Conservation (phyloP, 192 early-diverging fungal genomes). For the Backusella mclennaniae region DNA sequence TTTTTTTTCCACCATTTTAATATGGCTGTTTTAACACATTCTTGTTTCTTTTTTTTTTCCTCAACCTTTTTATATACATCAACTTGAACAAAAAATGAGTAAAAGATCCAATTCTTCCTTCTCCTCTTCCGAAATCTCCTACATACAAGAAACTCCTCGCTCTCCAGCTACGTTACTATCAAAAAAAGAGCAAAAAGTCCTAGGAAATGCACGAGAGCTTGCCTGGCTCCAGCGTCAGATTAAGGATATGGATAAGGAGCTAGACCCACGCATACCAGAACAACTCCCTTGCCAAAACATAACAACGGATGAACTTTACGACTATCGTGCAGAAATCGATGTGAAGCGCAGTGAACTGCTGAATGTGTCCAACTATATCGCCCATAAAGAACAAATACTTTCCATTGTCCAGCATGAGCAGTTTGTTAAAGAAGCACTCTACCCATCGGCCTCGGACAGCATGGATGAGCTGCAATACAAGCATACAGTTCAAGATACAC, state of each 20-base stretch:
- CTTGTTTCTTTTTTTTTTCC: not conserved
- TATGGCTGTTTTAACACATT: no score
- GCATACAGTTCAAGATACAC: not conserved
- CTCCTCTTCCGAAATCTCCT: not conserved
- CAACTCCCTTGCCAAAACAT: not conserved
- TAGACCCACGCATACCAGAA: not conserved
- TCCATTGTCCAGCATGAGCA: not conserved
- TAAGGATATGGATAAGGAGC: not conserved
- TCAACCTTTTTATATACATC: not conserved
- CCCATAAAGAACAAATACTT: not conserved
- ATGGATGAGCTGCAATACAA: not conserved
- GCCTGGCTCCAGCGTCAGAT: conserved; percentile 19
- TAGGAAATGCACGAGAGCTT: conserved; percentile 1
- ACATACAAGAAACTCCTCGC: not conserved
- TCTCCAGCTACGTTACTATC: not conserved
- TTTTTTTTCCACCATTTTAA: not conserved
- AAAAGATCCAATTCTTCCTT: not conserved
- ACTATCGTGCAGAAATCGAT: not conserved
- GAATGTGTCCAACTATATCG: not conserved
- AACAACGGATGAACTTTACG: not conserved
- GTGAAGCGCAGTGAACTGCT: not conserved
- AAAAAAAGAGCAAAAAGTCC: conserved; percentile 5
- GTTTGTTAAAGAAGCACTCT: not conserved
- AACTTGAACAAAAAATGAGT: not conserved
- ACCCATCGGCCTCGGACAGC: not conserved